These are phyloP conservation scores for Pachysandra terminalis DNA, from an alignment of 164 flowering plant genomes.

Conservation along the genomic window DNA sequence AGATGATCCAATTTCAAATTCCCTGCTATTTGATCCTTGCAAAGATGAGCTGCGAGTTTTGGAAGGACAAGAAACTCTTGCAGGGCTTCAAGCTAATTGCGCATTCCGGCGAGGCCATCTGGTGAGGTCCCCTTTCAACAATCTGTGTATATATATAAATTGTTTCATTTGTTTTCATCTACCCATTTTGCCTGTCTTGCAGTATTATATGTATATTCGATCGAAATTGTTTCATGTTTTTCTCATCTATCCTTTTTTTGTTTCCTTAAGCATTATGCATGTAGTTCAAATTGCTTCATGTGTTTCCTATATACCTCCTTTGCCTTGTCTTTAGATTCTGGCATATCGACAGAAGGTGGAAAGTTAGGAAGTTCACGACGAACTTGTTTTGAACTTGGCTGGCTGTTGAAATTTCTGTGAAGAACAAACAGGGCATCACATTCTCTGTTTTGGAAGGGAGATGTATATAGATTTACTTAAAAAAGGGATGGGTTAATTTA, in stretches of 20 bases:
- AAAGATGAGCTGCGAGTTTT: slow-evolving; percentile 40
- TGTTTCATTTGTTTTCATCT: background rate
- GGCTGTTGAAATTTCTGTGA: background rate
- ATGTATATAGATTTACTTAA: too few species aligned
- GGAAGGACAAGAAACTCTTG: slow-evolving; percentile 53
- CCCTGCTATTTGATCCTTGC: slow-evolving; percentile 19
- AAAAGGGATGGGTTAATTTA: too few species aligned
- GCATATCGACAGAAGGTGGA: slow-evolving; percentile 36
- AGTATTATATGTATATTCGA: too few species aligned
- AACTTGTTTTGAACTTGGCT: background rate
- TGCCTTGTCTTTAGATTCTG: slow-evolving; percentile 37
- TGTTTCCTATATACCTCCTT: background rate
- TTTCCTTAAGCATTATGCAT: too few species aligned
- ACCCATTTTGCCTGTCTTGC: too few species aligned
- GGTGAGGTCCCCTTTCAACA: slow-evolving; percentile 33
- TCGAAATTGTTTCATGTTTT: too few species aligned
- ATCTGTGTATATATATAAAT: background rate
- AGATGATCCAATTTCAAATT: slow-evolving; percentile 6
- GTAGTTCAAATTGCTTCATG: background rate
- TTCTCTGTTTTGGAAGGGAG: background rate
- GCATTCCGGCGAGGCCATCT: slow-evolving; percentile 34
- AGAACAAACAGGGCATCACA: background rate
- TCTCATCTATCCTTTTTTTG: too few species aligned
- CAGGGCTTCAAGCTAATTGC: slow-evolving; percentile 31
- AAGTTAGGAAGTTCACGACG: slow-evolving; percentile 4